Percentiles rank a stretch among this genome's conserved stretches.
These are phyloP conservation scores for Pichia exigua DNA, from an alignment of 805 yeast species.

Conservation along the genomic window DNA sequence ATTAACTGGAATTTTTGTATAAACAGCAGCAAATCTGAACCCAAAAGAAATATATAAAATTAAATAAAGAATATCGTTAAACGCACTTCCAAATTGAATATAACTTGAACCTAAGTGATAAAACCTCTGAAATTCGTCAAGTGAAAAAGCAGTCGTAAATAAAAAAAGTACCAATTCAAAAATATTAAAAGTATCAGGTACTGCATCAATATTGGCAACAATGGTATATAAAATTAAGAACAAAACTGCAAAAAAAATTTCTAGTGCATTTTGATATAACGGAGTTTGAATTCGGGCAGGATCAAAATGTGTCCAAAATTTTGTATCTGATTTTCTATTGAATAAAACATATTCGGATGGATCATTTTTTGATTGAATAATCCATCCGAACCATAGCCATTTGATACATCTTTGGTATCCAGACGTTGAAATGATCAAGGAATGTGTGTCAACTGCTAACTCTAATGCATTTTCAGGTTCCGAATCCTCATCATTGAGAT, in stretches of 20 bases:
- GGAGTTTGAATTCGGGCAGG: slow-evolving; percentile 85
- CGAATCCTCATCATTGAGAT: slow-evolving; percentile 52
- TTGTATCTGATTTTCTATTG: slow-evolving; percentile 47
- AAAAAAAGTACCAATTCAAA: slow-evolving; percentile 53
- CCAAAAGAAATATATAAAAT: slow-evolving; percentile 45
- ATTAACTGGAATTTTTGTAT: slow-evolving; percentile 21
- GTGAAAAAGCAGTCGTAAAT: slow-evolving; percentile 57
- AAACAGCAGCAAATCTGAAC: slow-evolving; percentile 42
- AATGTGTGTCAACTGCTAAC: slow-evolving; percentile 79
- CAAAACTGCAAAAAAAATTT: slow-evolving; percentile 56
- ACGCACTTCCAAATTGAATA: slow-evolving; percentile 70
- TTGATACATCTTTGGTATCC: slow-evolving; percentile 82
- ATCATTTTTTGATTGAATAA: slow-evolving; percentile 62
- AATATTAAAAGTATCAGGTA: slow-evolving; percentile 28
- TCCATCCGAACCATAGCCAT: slow-evolving; percentile 95
- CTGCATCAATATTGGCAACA: slow-evolving; percentile 53
- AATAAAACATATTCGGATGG: slow-evolving; percentile 64
- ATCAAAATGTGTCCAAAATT: slow-evolving; percentile 57
- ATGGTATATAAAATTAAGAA: slow-evolving; percentile 56
- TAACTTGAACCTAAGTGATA: slow-evolving; percentile 71
- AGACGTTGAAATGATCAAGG: slow-evolving; percentile 68
- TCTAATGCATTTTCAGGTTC: slow-evolving; percentile 72
- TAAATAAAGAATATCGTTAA: slow-evolving; percentile 63
- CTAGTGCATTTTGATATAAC: slow-evolving; percentile 66
- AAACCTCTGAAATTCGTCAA: slow-evolving; percentile 63